Base-by-base conservation (phyloP, 2,329 filamentous ascomycete genomes). In the Aspergillus nomiae region DNA sequence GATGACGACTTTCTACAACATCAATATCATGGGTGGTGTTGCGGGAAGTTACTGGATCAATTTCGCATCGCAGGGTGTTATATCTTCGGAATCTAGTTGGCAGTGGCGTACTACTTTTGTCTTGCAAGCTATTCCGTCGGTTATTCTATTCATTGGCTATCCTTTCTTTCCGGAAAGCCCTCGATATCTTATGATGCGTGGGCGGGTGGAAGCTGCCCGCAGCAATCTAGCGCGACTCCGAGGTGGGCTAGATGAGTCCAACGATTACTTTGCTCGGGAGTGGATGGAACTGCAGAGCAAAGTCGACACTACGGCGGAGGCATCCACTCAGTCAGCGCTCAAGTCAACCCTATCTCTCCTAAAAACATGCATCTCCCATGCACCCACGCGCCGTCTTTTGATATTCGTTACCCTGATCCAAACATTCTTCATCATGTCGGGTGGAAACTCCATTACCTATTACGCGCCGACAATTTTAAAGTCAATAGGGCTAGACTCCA, bases 341-440 rank as follows among this genome's bases (percentile, higher is more conserved):
- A 19, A 28, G 9, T 19, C 38, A 14, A 26, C n/a, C 28, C 21
- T 56, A 12, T 57, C 62, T 1, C 59, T 70, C 4, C 14, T 65
- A 4, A 48, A 56, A 4, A 28, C 59, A 8, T 67, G 66, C 12
- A 14, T 64, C 41, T 48, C 59, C 1, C 53, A 67, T 41, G 21
- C 58, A 0, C 46, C 65, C 2, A 71, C 68, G 8, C 70, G 75
- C 7, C 70, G 70, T 26, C 58, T 71, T 56, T 69, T 76, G 28
- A 58, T 72, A 9, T 66, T 71, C 36, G 71, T 74, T 21, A 67
- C 65, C 2, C 53, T 74, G n/a, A 69, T 73, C 28, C 69, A 72
- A 46, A 71, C 69, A 3, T 77, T 74, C 63, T 68, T 73, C 55
- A 70, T 71, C 64, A 74, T 71, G 63, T 64, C 56, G 9, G 69